These are phyloP conservation scores for Blastobotrys petasosporus DNA, from an alignment of 1,139 yeast genomes.

Conservation along the genomic window DNA sequence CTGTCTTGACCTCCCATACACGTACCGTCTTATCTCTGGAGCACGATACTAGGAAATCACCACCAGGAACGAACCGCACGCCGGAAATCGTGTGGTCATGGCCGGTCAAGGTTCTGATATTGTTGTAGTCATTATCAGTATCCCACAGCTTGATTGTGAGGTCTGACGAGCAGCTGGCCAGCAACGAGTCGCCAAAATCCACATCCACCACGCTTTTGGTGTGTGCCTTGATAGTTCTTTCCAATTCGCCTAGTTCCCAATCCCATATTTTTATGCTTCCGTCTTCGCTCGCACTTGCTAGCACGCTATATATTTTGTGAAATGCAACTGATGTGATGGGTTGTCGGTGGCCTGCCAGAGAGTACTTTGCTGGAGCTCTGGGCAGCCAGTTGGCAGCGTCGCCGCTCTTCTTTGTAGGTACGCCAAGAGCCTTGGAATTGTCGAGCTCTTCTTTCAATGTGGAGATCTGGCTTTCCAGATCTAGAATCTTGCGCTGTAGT, in stretches of 20 bases:
- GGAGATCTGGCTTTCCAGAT: slow-evolving; percentile 40
- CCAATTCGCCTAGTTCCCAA: slow-evolving; percentile 61
- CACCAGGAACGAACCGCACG: slow-evolving; percentile 47
- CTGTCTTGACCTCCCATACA: slow-evolving; percentile 70
- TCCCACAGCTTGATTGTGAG: slow-evolving; percentile 69
- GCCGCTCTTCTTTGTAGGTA: slow-evolving; percentile 25
- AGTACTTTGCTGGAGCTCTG: slow-evolving; percentile 40
- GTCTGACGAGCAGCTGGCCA: slow-evolving; percentile 73
- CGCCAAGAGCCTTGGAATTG: slow-evolving; percentile 18
- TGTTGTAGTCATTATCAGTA: slow-evolving; percentile 44
- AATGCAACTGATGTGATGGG: slow-evolving; percentile 59
- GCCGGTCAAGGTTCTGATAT: slow-evolving; percentile 67
- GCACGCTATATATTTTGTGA: slow-evolving; percentile 65
- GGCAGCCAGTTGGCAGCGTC: slow-evolving; percentile 62
- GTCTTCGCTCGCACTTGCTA: slow-evolving; percentile 67
- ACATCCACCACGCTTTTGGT: slow-evolving; percentile 62
- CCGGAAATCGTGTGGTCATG: slow-evolving; percentile 85
- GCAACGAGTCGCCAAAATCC: slow-evolving; percentile 44
- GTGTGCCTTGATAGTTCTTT: slow-evolving; percentile 67
- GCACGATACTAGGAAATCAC: slow-evolving; percentile 53
- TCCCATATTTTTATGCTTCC: slow-evolving; percentile 77
- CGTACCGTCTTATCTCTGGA: slow-evolving; percentile 73
- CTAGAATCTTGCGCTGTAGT: slow-evolving; percentile 68
- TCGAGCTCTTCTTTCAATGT: slow-evolving; percentile 43
- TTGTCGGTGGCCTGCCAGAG: slow-evolving; percentile 52